phyloP scores from a whole-genome alignment of 805 yeast species.

The Candida silvicultrix region DNA sequence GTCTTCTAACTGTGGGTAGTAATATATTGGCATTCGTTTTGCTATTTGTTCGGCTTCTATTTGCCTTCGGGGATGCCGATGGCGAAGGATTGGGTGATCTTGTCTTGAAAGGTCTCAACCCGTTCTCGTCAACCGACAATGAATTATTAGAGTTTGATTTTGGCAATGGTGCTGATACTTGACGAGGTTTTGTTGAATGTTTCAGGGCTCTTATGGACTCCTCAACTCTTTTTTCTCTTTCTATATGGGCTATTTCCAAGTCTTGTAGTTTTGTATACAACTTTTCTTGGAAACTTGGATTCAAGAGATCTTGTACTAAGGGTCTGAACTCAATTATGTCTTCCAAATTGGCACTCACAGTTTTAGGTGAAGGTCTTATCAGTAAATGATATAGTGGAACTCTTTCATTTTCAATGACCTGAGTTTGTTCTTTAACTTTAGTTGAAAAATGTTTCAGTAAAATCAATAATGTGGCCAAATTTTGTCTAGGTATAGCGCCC shows the following conservation, averaged over 20 bases:
- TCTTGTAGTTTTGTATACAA: constrained; percentile 10
- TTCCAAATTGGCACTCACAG: constrained; percentile 1
- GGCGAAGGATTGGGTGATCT: constrained; percentile 15
- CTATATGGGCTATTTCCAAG: constrained; percentile 11
- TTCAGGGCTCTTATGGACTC: constrained; percentile 8
- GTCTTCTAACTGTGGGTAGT: constrained; percentile 9
- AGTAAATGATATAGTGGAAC: constrained; percentile 22
- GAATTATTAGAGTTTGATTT: neutral
- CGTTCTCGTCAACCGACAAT: constrained; percentile 9
- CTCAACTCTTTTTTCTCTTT: constrained; percentile 13
- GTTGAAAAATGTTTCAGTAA: constrained; percentile 13
- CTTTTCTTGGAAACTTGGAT: constrained; percentile 3
- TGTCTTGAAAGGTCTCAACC: constrained; percentile 18
- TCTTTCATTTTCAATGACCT: constrained; percentile 2
- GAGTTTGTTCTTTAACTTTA: constrained; percentile 3
- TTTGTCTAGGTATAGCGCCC: constrained; percentile 24
- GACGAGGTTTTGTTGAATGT: constrained; percentile 5
- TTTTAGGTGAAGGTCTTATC: constrained; percentile 18
- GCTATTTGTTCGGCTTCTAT: constrained; percentile 10
- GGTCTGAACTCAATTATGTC: constrained; percentile 7
- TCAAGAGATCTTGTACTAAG: constrained; percentile 11
- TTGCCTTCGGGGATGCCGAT: constrained; percentile 11
- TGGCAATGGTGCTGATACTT: constrained; percentile 1
- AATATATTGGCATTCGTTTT: constrained; percentile 3
- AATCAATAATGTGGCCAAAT: constrained; percentile 18